Conservation (phyloP, 2,329 filamentous ascomycete genomes). For the Pseudodiploospora longispora region DNA sequence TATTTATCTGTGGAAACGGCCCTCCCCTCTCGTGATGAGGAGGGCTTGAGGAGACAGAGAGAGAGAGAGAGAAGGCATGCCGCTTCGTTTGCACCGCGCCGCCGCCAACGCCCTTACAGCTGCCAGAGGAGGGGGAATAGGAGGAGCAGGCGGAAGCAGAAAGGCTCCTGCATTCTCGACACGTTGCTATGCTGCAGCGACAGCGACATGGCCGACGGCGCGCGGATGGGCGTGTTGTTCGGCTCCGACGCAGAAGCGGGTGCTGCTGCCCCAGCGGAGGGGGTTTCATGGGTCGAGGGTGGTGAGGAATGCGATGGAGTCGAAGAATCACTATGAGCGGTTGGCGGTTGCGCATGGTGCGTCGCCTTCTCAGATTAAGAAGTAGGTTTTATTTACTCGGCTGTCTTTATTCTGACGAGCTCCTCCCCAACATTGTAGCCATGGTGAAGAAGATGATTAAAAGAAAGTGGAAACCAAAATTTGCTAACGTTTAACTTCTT, state of each 20-base stretch:
- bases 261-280: conserved; percentile 15
- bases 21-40: conserved; percentile 35
- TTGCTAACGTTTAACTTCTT: not conserved
- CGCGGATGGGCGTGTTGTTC: too few species aligned
- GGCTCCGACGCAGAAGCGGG: too few species aligned
- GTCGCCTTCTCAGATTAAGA: conserved; percentile 73
- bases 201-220: too few species aligned
- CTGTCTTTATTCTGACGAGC: not conserved
- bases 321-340: conserved; percentile 70
- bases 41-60: conserved; percentile 17
- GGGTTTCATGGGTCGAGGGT: conserved; percentile 8
- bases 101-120: conserved; percentile 9
- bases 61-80: conserved; percentile 40
- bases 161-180: too few species aligned
- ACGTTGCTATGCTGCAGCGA: too few species aligned
- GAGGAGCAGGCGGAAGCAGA: too few species aligned
- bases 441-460: too few species aligned
- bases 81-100: conserved; percentile 32
- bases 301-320: conserved; percentile 13
- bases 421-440: too few species aligned
- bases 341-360: conserved; percentile 66
- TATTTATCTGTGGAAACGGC: not conserved
- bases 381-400: conserved; percentile 36
- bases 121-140: too few species aligned
- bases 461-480: too few species aligned